A percentile compares a stretch with the other conserved stretches of the same genome.
phyloP scores from a whole-genome alignment of 1,284 basidiomycete species.

The Agroathelia rolfsii region DNA sequence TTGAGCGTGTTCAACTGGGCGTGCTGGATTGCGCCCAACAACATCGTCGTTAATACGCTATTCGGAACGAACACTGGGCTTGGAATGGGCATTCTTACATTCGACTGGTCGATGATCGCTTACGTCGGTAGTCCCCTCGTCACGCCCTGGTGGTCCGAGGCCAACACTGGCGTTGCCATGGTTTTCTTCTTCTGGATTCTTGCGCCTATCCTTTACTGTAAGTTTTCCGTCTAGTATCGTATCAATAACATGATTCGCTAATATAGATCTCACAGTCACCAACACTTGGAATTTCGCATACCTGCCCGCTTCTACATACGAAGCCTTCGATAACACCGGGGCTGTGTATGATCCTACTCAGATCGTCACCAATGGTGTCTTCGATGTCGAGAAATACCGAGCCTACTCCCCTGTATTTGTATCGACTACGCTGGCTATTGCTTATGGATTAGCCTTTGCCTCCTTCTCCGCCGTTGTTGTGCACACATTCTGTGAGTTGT shows the following conservation, averaged over 20 bases:
- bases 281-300: conserved; percentile 62
- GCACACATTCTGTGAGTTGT: conserved; percentile 60
- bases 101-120: conserved; percentile 86
- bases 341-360: conserved; percentile 50
- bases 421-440: conserved; percentile 51
- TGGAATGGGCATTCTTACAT: conserved; percentile 80
- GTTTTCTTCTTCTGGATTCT: conserved; percentile 75
- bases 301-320: conserved; percentile 58
- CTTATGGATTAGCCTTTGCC: conserved; percentile 70
- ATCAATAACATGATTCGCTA: no score
- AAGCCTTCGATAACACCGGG: conserved; percentile 64
- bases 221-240: no score
- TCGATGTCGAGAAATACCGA: conserved; percentile 53
- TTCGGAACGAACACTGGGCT: conserved; percentile 71
- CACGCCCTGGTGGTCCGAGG: conserved; percentile 90
- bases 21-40: conserved; percentile 89
- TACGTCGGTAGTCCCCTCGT: conserved; percentile 78
- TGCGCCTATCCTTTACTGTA: conserved; percentile 81
- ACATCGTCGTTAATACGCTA: conserved; percentile 71
- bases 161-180: conserved; percentile 72
- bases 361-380: conserved; percentile 51
- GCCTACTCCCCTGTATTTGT: conserved; percentile 73
- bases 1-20: conserved; percentile 83
- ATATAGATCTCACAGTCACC: conserved; percentile 39
- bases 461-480: conserved; percentile 64